phyloP scores from a whole-genome alignment of 1,139 yeast genomes.

The Saccharomyces hybrid region DNA sequence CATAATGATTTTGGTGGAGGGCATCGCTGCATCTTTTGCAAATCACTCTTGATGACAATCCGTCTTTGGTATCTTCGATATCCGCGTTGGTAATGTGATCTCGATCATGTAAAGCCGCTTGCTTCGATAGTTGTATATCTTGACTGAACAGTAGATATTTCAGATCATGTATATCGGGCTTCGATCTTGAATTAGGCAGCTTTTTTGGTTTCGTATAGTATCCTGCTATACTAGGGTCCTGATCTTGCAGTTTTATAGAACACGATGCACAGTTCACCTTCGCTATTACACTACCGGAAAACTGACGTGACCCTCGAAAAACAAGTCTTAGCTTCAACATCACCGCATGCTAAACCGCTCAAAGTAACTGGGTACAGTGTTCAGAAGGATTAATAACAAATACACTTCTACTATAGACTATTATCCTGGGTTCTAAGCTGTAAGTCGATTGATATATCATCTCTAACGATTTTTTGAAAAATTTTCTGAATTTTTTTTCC shows the following conservation, averaged over 20 bases:
- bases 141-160: slow-evolving; percentile 29
- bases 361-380: neutral
- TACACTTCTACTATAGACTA: neutral
- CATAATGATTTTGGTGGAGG: slow-evolving; percentile 37
- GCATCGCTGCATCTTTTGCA: slow-evolving; percentile 56
- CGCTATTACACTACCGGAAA: slow-evolving; percentile 4
- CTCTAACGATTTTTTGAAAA: slow-evolving; percentile 6
- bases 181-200: neutral
- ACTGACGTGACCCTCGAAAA: slow-evolving; percentile 2
- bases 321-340: neutral
- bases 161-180: slow-evolving; percentile 18
- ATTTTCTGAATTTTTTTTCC: slow-evolving; percentile 6
- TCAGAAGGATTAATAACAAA: neutral
- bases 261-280: slow-evolving; percentile 37
- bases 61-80: neutral
- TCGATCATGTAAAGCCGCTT: slow-evolving; percentile 5
- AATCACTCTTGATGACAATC: slow-evolving; percentile 8
- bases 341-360: neutral
- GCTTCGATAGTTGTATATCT: slow-evolving; percentile 21
- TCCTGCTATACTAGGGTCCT: slow-evolving; percentile 36
- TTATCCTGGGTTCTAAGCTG: no score
- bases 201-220: slow-evolving; percentile 33
- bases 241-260: slow-evolving; percentile 45
- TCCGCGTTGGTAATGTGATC: neutral
- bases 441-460: neutral